Percentiles rank a stretch among this genome's conserved stretches.
Conservation (phyloP, 306 rosid genomes). For the Lathyrus oleraceus region DNA sequence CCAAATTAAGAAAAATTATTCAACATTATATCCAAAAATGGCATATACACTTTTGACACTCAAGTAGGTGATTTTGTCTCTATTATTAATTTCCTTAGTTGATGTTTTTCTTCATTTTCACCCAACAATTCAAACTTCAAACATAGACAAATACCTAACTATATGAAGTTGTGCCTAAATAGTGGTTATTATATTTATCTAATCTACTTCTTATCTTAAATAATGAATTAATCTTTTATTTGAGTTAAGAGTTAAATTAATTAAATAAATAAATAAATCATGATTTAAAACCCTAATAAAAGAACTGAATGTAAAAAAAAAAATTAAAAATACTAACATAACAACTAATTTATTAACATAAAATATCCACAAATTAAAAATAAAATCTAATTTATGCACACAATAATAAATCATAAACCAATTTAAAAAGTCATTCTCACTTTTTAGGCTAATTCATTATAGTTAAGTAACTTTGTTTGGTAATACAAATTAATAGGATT, state of each 20-base stretch:
- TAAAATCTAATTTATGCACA: too few relatives aligned
- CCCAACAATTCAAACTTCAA: conserved; percentile 11
- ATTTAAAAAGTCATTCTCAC: background rate
- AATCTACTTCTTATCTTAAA: conserved; percentile 11
- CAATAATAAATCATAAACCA: too few relatives aligned
- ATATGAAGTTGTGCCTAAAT: conserved; percentile 33
- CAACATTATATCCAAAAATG: background rate
- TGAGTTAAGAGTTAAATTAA: background rate
- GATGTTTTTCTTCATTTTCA: too few relatives aligned
- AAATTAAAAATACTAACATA: too few relatives aligned
- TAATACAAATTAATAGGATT: conserved; percentile 8
- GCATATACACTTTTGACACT: conserved; percentile 10
- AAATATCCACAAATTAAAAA: too few relatives aligned
- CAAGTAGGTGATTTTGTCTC: conserved; percentile 1
- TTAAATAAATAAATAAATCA: too few relatives aligned
- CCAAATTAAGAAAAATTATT: conserved; percentile 5
- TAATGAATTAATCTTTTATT: background rate
- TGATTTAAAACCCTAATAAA: background rate
- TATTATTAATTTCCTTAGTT: background rate
- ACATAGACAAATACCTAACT: conserved; percentile 24
- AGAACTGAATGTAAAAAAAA: background rate
- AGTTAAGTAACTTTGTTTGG: conserved; percentile 20
- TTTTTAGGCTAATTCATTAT: background rate
- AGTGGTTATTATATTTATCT: conserved; percentile 21
- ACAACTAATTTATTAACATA: too few relatives aligned